phyloP scores from a whole-genome alignment of 2,329 filamentous ascomycete species.

The Diaporthe australafricana region DNA sequence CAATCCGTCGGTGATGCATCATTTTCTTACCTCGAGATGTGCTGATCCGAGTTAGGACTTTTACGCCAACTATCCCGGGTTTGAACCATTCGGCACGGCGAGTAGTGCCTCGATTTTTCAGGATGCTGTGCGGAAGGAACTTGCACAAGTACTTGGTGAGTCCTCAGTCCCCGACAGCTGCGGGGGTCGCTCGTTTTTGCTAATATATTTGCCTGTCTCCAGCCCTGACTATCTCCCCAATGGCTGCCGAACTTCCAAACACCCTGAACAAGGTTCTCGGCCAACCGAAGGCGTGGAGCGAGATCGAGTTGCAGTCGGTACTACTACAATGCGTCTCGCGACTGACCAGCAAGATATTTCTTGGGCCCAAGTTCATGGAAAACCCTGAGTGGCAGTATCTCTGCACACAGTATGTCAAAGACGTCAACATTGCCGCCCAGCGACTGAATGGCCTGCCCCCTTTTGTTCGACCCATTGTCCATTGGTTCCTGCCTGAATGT shows the following conservation, averaged over 20 bases:
- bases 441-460: not conserved
- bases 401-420: not conserved
- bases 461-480: not conserved
- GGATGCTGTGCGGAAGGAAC: constrained; percentile 17
- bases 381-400: constrained; percentile 10
- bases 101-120: not conserved
- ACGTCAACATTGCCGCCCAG: not conserved
- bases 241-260: not conserved
- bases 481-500: constrained; percentile 5
- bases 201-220: not conserved
- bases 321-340: not conserved
- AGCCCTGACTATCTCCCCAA: not conserved
- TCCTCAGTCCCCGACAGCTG: not conserved
- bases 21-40: not conserved
- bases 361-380: constrained; percentile 6
- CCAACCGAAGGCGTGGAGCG: not conserved
- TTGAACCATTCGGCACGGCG: constrained; percentile 5
- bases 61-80: constrained; percentile 15
- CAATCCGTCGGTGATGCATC: not conserved
- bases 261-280: not conserved
- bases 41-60: constrained; percentile 7
- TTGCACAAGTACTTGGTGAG: constrained; percentile 10
- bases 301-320: not conserved
- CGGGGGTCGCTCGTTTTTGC: not conserved
- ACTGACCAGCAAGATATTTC: constrained; percentile 5